Evolutionary conservation across 129 eudicot genomes (phyloP).

Genomic region (Rutidosis leptorrhynchoides): DNA sequence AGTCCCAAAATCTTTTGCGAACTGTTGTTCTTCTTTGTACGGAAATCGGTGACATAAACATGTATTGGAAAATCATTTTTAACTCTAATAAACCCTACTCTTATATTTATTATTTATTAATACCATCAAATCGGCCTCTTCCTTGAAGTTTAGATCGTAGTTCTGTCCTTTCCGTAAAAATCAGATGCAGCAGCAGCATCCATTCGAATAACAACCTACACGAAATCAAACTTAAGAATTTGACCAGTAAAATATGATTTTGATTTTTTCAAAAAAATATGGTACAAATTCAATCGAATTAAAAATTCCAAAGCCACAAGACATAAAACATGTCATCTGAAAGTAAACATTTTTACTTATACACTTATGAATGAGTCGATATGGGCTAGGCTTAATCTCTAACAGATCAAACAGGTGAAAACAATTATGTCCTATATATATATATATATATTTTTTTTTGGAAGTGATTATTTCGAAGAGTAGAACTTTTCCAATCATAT

Average conservation of each 20-base stretch:
- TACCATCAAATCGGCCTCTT: slow-evolving; percentile 52
- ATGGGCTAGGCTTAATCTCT: too few species aligned
- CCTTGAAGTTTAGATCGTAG: slow-evolving; percentile 95
- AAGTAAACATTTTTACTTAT: too few species aligned
- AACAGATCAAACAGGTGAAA: too few species aligned
- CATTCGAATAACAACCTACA: too few species aligned
- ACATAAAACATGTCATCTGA: too few species aligned
- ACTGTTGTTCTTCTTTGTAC: slow-evolving; percentile 71
- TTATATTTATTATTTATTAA: background rate
- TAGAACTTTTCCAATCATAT: too few species aligned
- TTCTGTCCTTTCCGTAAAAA: slow-evolving; percentile 75
- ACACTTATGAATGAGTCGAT: too few species aligned
- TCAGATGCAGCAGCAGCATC: slow-evolving; percentile 99
- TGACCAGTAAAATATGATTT: background rate
- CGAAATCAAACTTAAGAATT: background rate
- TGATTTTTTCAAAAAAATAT: background rate
- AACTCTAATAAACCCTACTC: too few species aligned
- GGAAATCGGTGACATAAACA: background rate
- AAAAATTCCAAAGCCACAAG: too few species aligned
- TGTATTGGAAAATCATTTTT: background rate
- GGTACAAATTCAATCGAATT: background rate
- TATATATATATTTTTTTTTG: too few species aligned
- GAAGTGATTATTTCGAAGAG: too few species aligned
- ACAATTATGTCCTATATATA: too few species aligned
- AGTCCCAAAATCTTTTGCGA: slow-evolving; percentile 80